A percentile compares a stretch with the other conserved stretches of the same genome.
These are phyloP conservation scores for Dendrocalamus sinicus DNA, from an alignment of 176 grass and related monocot species.

Conservation along the genomic window DNA sequence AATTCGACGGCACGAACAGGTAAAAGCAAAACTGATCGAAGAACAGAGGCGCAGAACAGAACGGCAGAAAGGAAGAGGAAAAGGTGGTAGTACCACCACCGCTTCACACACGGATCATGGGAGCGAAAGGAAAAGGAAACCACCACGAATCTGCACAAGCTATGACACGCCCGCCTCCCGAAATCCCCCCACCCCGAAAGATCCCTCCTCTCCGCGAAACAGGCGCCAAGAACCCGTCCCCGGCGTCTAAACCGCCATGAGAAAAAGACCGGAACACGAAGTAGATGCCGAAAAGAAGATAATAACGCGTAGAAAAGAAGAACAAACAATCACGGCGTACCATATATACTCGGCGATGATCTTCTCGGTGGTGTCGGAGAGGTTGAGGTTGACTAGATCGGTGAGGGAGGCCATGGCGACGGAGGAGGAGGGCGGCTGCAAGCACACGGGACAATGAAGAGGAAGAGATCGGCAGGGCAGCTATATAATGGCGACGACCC, in stretches of 20 bases:
- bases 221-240: neutral
- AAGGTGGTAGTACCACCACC: neutral
- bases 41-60: neutral
- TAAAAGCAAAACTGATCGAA: neutral
- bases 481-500: slow-evolving; percentile 47
- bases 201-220: neutral
- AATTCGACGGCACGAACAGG: neutral
- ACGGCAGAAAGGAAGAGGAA: neutral
- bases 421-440: neutral
- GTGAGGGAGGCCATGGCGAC: slow-evolving; percentile 82
- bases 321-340: slow-evolving; percentile 46
- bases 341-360: slow-evolving; percentile 99
- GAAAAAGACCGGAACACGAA: neutral
- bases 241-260: slow-evolving; percentile 7
- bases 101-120: neutral
- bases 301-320: neutral
- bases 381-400: slow-evolving; percentile 92
- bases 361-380: slow-evolving; percentile 77
- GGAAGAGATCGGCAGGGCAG: slow-evolving; percentile 42
- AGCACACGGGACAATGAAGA: neutral
- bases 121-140: neutral
- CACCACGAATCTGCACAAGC: slow-evolving; percentile 17
- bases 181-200: neutral
- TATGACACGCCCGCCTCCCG: neutral
- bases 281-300: neutral